phyloP scores from a whole-genome alignment of 202 grass and related monocot genomes.

The Zoysia matrella region DNA sequence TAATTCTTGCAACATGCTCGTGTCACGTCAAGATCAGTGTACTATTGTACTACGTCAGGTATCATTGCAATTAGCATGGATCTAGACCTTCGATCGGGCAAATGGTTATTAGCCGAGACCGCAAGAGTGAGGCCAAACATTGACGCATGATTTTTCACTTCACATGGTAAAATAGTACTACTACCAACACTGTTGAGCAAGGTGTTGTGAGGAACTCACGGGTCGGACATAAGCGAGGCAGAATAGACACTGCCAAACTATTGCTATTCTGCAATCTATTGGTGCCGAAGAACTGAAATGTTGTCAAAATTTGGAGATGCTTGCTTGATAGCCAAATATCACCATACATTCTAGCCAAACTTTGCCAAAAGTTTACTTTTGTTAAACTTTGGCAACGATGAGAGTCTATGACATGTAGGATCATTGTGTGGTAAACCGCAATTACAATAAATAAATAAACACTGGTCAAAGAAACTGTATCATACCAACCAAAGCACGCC shows the following conservation, averaged over 20 bases:
- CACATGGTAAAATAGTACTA: conserved; percentile 12
- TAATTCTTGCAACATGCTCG: neutral
- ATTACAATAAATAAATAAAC: no score
- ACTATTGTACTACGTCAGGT: neutral
- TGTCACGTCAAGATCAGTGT: neutral
- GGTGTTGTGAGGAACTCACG: neutral
- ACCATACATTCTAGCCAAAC: no score
- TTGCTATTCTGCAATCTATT: neutral
- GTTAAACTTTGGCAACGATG: no score
- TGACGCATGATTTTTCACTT: neutral
- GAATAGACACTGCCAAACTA: neutral
- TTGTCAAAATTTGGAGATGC: no score
- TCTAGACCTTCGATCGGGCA: neutral
- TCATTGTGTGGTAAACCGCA: no score
- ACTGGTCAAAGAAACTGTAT: no score
- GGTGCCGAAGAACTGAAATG: conserved; percentile 4
- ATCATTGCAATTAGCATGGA: conserved; percentile 5
- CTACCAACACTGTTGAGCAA: neutral
- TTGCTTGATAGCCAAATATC: no score
- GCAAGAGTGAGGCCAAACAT: conserved; percentile 6
- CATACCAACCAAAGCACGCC: no score
- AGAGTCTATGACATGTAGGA: no score
- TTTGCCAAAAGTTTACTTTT: no score
- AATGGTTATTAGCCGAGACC: conserved; percentile 39
- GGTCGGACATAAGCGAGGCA: neutral